A percentile compares a stretch with the other conserved stretches of the same genome.
Evolutionary conservation across 2,329 filamentous ascomycete species (phyloP).

Genomic region (Penicillium brasilianum): DNA sequence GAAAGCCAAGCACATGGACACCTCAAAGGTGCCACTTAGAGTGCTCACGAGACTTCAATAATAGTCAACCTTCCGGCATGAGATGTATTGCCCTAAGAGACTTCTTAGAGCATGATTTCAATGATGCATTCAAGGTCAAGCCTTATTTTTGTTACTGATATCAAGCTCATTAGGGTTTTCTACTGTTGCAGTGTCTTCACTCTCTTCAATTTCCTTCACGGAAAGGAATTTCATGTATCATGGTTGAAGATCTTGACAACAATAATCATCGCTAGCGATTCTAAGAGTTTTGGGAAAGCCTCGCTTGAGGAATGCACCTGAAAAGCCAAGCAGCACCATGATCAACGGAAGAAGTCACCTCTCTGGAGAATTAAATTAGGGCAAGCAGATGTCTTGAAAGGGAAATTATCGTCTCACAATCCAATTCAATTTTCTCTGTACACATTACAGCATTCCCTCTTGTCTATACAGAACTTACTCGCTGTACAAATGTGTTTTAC

Average conservation of each 20-base stretch:
- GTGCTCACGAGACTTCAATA: background rate
- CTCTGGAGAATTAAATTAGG: constrained; percentile 14
- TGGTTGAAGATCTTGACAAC: background rate
- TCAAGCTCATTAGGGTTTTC: background rate
- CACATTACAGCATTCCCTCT: background rate
- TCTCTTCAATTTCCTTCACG: background rate
- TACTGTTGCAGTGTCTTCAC: background rate
- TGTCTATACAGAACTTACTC: constrained; percentile 6
- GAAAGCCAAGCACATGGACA: background rate
- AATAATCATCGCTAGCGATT: background rate
- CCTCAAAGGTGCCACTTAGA: background rate
- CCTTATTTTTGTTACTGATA: background rate
- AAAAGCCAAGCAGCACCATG: background rate
- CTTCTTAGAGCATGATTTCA: background rate
- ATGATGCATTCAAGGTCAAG: background rate
- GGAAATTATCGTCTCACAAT: constrained; percentile 4
- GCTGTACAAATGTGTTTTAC: constrained; percentile 36
- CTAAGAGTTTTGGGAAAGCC: background rate
- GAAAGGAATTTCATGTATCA: background rate
- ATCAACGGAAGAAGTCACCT: constrained; percentile 8
- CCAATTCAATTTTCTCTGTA: background rate
- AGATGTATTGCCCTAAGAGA: background rate
- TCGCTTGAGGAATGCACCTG: background rate
- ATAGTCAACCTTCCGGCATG: background rate
- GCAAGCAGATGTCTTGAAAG: background rate